Percentiles rank a stretch among this genome's conserved stretches.
These are phyloP conservation scores for Didymella arachidicola DNA, from an alignment of 2,329 filamentous ascomycete genomes.

Conservation along the genomic window DNA sequence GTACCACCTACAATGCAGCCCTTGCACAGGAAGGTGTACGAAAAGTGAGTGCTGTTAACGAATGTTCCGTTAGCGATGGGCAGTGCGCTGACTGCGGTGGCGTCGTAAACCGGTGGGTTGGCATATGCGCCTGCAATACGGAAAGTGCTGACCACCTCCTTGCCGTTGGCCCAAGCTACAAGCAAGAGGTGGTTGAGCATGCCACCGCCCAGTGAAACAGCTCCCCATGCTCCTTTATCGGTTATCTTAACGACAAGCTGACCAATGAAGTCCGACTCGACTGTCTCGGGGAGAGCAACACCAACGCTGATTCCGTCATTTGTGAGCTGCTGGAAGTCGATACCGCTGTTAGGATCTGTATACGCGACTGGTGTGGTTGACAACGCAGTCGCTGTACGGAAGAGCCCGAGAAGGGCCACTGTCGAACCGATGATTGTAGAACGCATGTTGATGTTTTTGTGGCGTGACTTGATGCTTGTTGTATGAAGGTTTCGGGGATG, in stretches of 20 bases:
- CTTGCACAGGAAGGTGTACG: conserved; percentile 63
- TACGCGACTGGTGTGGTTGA: conserved; percentile 22
- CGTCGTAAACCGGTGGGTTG: conserved; percentile 54
- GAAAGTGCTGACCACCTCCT: conserved; percentile 56
- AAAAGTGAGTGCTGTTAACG: conserved; percentile 61
- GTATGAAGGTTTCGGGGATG: conserved; percentile 3
- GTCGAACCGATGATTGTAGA: conserved; percentile 22
- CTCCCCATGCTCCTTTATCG: conserved; percentile 52
- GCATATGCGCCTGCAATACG: conserved; percentile 57
- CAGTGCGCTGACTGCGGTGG: conserved; percentile 52
- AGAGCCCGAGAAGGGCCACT: conserved; percentile 20
- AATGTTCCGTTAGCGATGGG: conserved; percentile 62
- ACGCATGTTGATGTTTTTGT: conserved; percentile 15
- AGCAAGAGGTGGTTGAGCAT: conserved; percentile 61
- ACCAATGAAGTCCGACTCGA: conserved; percentile 22
- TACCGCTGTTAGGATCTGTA: conserved; percentile 24
- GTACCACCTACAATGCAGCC: conserved; percentile 43
- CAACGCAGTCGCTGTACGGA: conserved; percentile 12
- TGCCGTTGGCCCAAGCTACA: conserved; percentile 59
- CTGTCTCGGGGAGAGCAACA: conserved; percentile 20
- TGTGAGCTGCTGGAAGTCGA: conserved; percentile 23
- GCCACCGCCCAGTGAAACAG: conserved; percentile 56
- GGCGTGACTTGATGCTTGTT: not conserved
- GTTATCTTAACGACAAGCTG: conserved; percentile 23
- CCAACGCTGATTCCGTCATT: conserved; percentile 18